These are phyloP conservation scores for Polysphondylium violaceum DNA, from an alignment of 78 protist genomes.

Conservation along the genomic window DNA sequence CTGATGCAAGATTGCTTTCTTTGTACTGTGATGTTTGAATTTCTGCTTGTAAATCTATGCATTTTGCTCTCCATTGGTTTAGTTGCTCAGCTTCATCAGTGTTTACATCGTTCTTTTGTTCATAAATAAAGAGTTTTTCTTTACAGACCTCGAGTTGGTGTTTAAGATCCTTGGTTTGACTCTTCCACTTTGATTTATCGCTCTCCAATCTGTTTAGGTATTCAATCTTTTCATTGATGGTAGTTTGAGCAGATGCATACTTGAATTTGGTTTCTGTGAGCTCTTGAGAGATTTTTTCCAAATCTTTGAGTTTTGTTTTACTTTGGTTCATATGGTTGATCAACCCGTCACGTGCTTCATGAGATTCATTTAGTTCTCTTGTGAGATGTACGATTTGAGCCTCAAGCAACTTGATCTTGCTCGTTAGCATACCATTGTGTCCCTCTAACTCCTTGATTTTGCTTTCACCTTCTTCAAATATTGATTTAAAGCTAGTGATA, in stretches of 20 bases:
- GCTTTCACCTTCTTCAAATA: not conserved
- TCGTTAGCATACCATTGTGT: not conserved
- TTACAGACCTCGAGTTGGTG: not conserved
- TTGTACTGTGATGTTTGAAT: not conserved
- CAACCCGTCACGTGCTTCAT: not conserved
- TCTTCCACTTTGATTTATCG: conserved; percentile 33
- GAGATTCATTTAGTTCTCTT: not conserved
- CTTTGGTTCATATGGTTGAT: not conserved
- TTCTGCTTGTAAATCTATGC: not conserved
- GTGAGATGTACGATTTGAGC: not conserved
- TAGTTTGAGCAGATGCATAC: not conserved
- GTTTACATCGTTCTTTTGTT: too few relatives aligned
- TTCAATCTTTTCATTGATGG: not conserved
- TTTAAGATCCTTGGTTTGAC: not conserved
- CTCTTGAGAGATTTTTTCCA: not conserved
- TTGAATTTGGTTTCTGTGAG: conserved; percentile 4
- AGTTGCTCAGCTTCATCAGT: not conserved
- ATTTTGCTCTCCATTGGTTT: conserved; percentile 35
- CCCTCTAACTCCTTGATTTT: not conserved
- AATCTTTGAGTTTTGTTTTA: not conserved
- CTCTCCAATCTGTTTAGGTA: conserved; percentile 13
- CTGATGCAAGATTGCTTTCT: not conserved
- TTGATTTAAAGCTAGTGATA: not conserved
- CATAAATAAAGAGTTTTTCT: too few relatives aligned
- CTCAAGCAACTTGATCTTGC: not conserved